Percentiles rank a stretch among this genome's conserved stretches.
Evolutionary conservation across 768 basidiomycete species (phyloP).

Genomic region (Lactarius evosmus): DNA sequence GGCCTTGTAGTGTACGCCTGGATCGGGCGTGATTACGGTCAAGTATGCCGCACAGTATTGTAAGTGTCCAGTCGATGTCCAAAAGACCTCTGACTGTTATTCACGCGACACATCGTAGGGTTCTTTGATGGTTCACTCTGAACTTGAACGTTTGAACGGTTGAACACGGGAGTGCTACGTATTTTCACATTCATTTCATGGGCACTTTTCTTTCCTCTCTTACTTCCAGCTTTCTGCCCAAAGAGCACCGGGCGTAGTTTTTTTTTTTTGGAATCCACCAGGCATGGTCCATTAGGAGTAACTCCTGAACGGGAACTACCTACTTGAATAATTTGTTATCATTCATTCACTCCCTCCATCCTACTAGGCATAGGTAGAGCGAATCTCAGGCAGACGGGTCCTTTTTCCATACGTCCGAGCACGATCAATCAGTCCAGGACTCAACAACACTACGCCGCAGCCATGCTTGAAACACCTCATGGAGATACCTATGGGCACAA

Average conservation of each 20-base stretch:
- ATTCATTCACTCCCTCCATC: neutral
- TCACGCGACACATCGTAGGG: constrained; percentile 1
- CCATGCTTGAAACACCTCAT: neutral
- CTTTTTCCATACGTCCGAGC: neutral
- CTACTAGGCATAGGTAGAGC: neutral
- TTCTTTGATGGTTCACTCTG: constrained; percentile 1
- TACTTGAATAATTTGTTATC: neutral
- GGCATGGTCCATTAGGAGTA: neutral
- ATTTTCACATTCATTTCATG: neutral
- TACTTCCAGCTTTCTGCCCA: neutral
- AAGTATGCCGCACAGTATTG: constrained; percentile 25
- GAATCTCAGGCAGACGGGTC: neutral
- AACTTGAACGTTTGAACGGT: neutral
- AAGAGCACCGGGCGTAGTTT: neutral
- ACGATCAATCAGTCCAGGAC: neutral
- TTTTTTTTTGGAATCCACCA: too few species aligned
- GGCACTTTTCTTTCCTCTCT: neutral
- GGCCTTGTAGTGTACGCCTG: constrained; percentile 14
- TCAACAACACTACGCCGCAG: neutral
- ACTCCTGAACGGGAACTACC: neutral
- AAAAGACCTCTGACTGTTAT: neutral
- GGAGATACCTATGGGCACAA: neutral
- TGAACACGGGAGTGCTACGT: neutral
- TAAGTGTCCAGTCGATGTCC: constrained; percentile 3
- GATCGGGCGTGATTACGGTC: constrained; percentile 10